These are phyloP conservation scores for Clarireedia paspali DNA, from an alignment of 2,329 filamentous ascomycete genomes.

Conservation along the genomic window DNA sequence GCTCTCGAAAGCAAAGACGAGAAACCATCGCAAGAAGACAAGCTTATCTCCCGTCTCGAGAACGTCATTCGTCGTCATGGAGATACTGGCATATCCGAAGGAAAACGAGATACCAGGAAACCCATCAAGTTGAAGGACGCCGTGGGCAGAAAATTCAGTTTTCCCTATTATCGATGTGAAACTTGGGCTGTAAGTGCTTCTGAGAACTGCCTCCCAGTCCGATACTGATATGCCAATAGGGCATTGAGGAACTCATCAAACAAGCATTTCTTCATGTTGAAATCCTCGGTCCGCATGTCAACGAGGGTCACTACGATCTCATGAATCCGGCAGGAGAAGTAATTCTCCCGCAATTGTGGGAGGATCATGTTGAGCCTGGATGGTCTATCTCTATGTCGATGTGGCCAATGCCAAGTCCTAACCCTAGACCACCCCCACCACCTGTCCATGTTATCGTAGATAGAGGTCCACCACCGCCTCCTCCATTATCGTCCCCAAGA, in stretches of 20 bases:
- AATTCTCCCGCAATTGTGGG: constrained; percentile 75
- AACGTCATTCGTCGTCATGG: background rate
- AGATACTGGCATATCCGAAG: background rate
- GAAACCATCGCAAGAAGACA: background rate
- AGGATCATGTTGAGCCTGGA: constrained; percentile 71
- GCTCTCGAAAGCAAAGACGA: background rate
- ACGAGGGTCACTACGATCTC: constrained; percentile 72
- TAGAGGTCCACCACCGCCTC: background rate
- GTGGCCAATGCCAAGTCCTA: constrained; percentile 55
- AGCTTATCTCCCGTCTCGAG: background rate
- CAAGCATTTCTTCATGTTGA: constrained; percentile 78
- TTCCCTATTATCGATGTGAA: constrained; percentile 78
- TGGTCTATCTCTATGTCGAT: constrained; percentile 63
- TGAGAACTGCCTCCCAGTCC: background rate
- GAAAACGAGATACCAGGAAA: background rate
- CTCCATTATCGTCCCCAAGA: background rate
- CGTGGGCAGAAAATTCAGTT: constrained; percentile 83
- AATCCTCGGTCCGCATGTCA: constrained; percentile 65
- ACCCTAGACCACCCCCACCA: constrained; percentile 44
- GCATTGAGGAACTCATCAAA: constrained; percentile 79
- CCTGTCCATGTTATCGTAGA: constrained; percentile 2
- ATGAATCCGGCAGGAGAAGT: constrained; percentile 75
- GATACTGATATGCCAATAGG: constrained; percentile 41
- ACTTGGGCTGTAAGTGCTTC: constrained; percentile 65
- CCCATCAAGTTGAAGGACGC: constrained; percentile 83